These are phyloP conservation scores for Xylariaceae sp. DNA, from an alignment of 2,329 filamentous ascomycete genomes.

Conservation along the genomic window DNA sequence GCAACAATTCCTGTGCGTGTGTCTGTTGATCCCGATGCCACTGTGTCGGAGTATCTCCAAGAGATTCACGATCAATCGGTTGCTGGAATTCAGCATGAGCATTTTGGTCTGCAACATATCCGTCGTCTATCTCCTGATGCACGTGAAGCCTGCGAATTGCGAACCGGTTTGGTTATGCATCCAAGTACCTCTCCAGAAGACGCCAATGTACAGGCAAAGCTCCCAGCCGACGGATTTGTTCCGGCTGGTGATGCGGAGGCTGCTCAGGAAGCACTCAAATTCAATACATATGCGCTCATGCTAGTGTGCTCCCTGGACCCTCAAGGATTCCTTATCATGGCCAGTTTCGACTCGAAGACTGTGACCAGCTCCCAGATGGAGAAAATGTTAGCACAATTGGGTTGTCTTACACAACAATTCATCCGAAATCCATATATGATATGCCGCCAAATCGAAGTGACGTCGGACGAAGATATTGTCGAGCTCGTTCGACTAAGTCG, in stretches of 20 bases:
- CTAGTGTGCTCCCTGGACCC: conserved; percentile 59
- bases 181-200: conserved; percentile 33
- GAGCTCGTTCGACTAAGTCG: conserved; percentile 31
- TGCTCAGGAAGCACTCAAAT: conserved; percentile 56
- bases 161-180: conserved; percentile 53
- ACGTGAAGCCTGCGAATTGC: conserved; percentile 52
- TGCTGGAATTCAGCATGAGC: conserved; percentile 59
- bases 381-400: conserved; percentile 49
- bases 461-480: conserved; percentile 32
- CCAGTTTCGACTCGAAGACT: conserved; percentile 61
- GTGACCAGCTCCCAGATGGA: conserved; percentile 50
- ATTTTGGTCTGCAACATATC: conserved; percentile 59
- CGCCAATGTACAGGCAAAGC: conserved; percentile 24
- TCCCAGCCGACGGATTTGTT: conserved; percentile 49
- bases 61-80: conserved; percentile 54
- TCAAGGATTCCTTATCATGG: conserved; percentile 54
- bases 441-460: conserved; percentile 33
- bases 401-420: conserved; percentile 47
- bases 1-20: conserved; percentile 56
- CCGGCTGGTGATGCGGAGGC: conserved; percentile 54
- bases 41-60: conserved; percentile 50
- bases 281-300: conserved; percentile 60
- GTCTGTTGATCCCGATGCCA: conserved; percentile 37
- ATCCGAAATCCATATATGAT: conserved; percentile 34
- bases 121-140: conserved; percentile 52